Evolutionary conservation across 2,329 filamentous ascomycete species (phyloP).

Genomic region (Scedosporium dehoogii): DNA sequence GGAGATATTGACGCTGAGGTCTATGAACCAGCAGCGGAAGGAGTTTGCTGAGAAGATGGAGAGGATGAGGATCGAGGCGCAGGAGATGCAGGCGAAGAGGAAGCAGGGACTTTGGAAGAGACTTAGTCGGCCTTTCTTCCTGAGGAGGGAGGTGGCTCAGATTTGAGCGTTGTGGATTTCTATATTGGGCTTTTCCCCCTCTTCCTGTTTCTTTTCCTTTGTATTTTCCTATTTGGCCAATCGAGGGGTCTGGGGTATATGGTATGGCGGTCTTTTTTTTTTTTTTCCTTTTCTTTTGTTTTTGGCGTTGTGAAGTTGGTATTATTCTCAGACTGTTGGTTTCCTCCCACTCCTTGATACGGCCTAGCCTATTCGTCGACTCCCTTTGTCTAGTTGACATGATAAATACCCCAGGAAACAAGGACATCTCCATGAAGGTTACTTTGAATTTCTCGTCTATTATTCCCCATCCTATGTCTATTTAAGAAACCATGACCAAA

Average conservation of each 20-base stretch:
- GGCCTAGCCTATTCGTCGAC: not conserved
- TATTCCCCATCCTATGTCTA: not conserved
- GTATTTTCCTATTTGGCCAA: not conserved
- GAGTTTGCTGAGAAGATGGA: slow-evolving; percentile 5
- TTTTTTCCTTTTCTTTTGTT: not conserved
- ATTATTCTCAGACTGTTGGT: not conserved
- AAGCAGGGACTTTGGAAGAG: slow-evolving; percentile 3
- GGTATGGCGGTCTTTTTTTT: not conserved
- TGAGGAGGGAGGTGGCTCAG: slow-evolving; percentile 5
- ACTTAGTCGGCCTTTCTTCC: slow-evolving; percentile 5
- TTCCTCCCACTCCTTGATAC: not conserved
- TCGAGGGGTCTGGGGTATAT: not conserved
- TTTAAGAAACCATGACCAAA: not conserved
- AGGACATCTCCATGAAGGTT: not conserved
- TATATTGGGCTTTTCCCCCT: not conserved
- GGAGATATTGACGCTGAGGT: slow-evolving; percentile 12
- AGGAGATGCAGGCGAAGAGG: not conserved
- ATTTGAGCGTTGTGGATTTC: not conserved
- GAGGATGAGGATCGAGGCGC: not conserved
- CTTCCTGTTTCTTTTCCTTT: not conserved
- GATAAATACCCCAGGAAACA: not conserved
- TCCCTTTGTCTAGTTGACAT: not conserved
- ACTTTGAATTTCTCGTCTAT: not conserved
- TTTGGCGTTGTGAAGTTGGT: not conserved
- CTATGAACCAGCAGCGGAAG: slow-evolving; percentile 1